These are phyloP conservation scores for Dothistroma pini DNA, from an alignment of 2,329 filamentous ascomycete species.

Conservation along the genomic window DNA sequence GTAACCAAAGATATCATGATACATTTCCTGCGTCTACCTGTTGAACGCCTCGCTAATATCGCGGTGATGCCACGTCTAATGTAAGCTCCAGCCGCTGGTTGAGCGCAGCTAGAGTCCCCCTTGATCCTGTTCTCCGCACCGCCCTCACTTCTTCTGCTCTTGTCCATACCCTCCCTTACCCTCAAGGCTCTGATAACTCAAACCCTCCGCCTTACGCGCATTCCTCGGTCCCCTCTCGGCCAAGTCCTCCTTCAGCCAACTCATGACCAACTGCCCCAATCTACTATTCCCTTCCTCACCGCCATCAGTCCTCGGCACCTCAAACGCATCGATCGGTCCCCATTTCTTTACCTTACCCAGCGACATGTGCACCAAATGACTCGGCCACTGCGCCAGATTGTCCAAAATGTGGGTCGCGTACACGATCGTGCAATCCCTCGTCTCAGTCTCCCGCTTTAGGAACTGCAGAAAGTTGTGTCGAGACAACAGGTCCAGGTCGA, in stretches of 20 bases:
- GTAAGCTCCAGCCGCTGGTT: slow-evolving; percentile 1
- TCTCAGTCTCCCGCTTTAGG: slow-evolving; percentile 81
- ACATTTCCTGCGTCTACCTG: neutral
- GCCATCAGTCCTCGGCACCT: slow-evolving; percentile 51
- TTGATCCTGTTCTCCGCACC: neutral
- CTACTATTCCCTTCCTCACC: slow-evolving; percentile 68
- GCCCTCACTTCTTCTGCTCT: slow-evolving; percentile 43
- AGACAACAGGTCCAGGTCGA: slow-evolving; percentile 86
- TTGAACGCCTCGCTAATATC: slow-evolving; percentile 8
- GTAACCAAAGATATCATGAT: neutral
- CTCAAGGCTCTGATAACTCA: slow-evolving; percentile 57
- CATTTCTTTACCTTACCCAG: slow-evolving; percentile 83
- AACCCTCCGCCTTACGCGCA: slow-evolving; percentile 57
- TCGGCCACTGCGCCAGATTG: slow-evolving; percentile 91
- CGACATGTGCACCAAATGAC: slow-evolving; percentile 94
- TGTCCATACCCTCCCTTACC: slow-evolving; percentile 63
- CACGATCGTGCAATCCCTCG: slow-evolving; percentile 80
- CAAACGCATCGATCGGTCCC: slow-evolving; percentile 69
- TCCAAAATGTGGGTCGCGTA: slow-evolving; percentile 98
- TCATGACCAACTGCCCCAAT: slow-evolving; percentile 80
- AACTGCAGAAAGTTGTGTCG: slow-evolving; percentile 82
- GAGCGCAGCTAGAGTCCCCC: neutral
- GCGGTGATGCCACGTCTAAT: neutral
- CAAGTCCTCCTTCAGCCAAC: slow-evolving; percentile 81
- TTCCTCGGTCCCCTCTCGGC: slow-evolving; percentile 73